Evolutionary conservation across 306 rosid species (phyloP).

Genomic region (Castanea mollissima): DNA sequence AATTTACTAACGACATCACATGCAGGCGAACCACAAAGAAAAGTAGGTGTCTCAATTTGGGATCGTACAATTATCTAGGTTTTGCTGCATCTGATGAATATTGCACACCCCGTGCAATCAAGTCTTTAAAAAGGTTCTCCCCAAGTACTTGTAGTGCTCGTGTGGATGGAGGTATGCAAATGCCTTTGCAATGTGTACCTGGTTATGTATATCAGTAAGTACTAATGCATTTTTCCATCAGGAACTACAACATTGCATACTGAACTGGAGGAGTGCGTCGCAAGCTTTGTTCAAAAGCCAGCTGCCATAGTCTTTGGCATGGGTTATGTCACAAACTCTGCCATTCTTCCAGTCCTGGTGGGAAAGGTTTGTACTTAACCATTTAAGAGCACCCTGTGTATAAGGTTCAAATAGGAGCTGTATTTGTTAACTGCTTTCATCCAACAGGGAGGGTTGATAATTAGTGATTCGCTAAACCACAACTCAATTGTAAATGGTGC

Average conservation of each 20-base stretch:
- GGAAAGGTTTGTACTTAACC: slow-evolving; percentile 51
- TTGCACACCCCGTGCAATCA: slow-evolving; percentile 82
- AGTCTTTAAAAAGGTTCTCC: slow-evolving; percentile 65
- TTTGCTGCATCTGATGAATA: slow-evolving; percentile 92
- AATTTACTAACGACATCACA: background rate
- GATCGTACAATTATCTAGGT: slow-evolving; percentile 91
- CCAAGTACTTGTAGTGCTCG: slow-evolving; percentile 90
- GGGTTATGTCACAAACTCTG: slow-evolving; percentile 91
- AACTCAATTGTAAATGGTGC: slow-evolving; percentile 92
- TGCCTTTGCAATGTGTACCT: slow-evolving; percentile 12
- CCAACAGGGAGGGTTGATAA: slow-evolving; percentile 74
- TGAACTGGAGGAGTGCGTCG: slow-evolving; percentile 72
- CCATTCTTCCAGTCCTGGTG: slow-evolving; percentile 77
- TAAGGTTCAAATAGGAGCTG: slow-evolving; percentile 1
- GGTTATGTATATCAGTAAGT: background rate
- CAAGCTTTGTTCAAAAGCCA: slow-evolving; percentile 65
- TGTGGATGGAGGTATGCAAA: slow-evolving; percentile 70
- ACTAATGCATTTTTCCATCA: slow-evolving; percentile 20
- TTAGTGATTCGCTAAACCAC: slow-evolving; percentile 90
- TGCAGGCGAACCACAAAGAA: slow-evolving; percentile 64
- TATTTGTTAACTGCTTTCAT: background rate
- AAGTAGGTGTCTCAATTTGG: slow-evolving; percentile 83
- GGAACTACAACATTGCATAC: slow-evolving; percentile 70
- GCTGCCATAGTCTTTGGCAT: slow-evolving; percentile 85
- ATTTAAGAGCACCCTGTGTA: background rate